phyloP scores from a whole-genome alignment of 2,329 filamentous ascomycete genomes.

The Aspergillus amoenus region DNA sequence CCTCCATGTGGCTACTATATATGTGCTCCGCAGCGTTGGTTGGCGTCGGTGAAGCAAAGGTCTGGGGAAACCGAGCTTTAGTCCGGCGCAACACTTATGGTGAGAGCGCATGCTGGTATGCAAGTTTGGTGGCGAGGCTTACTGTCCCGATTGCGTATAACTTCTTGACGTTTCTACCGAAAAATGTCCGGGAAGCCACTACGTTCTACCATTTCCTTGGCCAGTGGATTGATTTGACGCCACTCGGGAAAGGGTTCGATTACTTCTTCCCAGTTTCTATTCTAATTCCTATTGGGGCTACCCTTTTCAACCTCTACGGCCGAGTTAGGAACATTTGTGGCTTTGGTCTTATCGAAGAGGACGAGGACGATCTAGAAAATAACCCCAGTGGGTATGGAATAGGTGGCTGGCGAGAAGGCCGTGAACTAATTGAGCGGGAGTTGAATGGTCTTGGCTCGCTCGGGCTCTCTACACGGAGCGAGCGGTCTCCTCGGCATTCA shows the following conservation, averaged over 20 bases:
- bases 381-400: conserved; percentile 67
- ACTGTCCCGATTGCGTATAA: conserved; percentile 95
- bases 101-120: conserved; percentile 95
- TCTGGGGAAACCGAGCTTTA: conserved; percentile 94
- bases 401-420: conserved; percentile 87
- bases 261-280: conserved; percentile 86
- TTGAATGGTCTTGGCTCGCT: conserved; percentile 60
- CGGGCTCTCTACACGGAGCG: conserved; percentile 38
- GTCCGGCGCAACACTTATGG: conserved; percentile 88
- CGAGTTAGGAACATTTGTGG: conserved; percentile 74
- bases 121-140: conserved; percentile 85
- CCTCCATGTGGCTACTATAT: conserved; percentile 87
- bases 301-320: conserved; percentile 86
- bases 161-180: conserved; percentile 85
- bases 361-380: conserved; percentile 64
- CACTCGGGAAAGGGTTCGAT: conserved; percentile 79
- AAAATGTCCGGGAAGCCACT: conserved; percentile 70
- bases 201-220: conserved; percentile 88
- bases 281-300: conserved; percentile 79
- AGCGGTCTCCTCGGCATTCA: conserved; percentile 29
- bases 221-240: conserved; percentile 76
- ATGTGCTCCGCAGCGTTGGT: conserved; percentile 90
- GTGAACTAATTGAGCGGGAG: conserved; percentile 86
- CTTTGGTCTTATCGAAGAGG: conserved; percentile 75
- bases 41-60: conserved; percentile 87